These are phyloP conservation scores for Rhytidhysteron rufulum DNA, from an alignment of 2,329 filamentous ascomycete genomes.

Conservation along the genomic window DNA sequence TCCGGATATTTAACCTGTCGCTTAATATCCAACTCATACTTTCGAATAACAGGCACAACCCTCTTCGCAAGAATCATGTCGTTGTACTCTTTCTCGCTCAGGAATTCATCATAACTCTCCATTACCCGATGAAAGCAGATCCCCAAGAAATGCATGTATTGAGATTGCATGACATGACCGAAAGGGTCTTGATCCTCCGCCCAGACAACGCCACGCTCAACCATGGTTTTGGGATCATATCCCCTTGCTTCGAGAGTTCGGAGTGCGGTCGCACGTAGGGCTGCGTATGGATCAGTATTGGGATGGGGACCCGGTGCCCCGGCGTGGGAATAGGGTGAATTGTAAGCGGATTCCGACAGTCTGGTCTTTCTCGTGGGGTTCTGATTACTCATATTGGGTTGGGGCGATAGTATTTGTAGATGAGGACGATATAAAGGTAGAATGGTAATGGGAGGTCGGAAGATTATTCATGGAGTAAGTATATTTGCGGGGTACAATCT, in stretches of 20 bases:
- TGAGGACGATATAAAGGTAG: too few species aligned
- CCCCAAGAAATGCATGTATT: slow-evolving; percentile 13
- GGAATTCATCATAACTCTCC: slow-evolving; percentile 15
- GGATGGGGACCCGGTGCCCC: slow-evolving; percentile 12
- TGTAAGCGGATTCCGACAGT: slow-evolving; percentile 14
- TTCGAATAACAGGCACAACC: slow-evolving; percentile 11
- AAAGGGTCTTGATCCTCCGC: slow-evolving; percentile 17
- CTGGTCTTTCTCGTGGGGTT: too few species aligned
- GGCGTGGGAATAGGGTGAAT: slow-evolving; percentile 11
- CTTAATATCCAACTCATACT: slow-evolving; percentile 12
- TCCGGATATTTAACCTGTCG: slow-evolving; percentile 16
- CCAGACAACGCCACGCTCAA: slow-evolving; percentile 15
- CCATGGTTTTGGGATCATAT: slow-evolving; percentile 16
- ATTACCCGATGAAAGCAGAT: slow-evolving; percentile 12
- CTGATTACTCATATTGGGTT: too few species aligned
- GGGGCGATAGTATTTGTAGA: too few species aligned
- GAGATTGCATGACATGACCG: slow-evolving; percentile 15
- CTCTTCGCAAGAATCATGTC: slow-evolving; percentile 11
- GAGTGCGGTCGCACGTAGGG: slow-evolving; percentile 9
- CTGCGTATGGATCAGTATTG: slow-evolving; percentile 12
- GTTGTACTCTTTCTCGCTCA: slow-evolving; percentile 12
- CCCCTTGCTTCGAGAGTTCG: slow-evolving; percentile 13
- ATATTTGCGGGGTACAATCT: too few species aligned
- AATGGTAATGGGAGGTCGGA: too few species aligned
- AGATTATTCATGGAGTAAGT: too few species aligned